These are phyloP conservation scores for Fraxinus pennsylvanica DNA, from an alignment of 257 asterid genomes.

Conservation along the genomic window DNA sequence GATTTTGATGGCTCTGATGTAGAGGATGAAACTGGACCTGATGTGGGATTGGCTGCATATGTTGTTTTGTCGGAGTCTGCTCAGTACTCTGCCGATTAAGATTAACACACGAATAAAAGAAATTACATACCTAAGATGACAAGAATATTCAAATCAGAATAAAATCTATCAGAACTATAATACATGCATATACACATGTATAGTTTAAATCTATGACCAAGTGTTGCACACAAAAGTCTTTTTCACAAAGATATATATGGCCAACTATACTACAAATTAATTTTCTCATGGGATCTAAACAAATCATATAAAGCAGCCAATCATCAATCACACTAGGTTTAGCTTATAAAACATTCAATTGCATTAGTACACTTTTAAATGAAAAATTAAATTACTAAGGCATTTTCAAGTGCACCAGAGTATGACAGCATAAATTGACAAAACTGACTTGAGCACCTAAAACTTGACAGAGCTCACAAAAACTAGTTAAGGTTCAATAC, in stretches of 20 bases:
- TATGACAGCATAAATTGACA: not conserved
- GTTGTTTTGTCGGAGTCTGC: conserved; percentile 67
- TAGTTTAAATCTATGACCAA: conserved; percentile 14
- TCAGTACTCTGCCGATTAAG: conserved; percentile 47
- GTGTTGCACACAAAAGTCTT: not conserved
- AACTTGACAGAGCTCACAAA: not conserved
- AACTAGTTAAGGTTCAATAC: not conserved
- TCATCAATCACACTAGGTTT: not conserved
- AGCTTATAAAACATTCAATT: not conserved
- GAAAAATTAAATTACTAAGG: not conserved
- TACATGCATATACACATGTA: not conserved
- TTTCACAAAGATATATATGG: not conserved
- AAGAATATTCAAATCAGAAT: not conserved
- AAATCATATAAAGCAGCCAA: not conserved
- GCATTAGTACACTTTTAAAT: not conserved
- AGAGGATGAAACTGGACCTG: conserved; percentile 68
- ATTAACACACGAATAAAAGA: conserved; percentile 6
- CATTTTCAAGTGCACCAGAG: not conserved
- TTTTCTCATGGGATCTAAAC: not conserved
- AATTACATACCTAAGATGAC: not conserved
- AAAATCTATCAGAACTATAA: not conserved
- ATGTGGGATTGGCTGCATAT: conserved; percentile 59
- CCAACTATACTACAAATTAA: not conserved
- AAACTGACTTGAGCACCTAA: not conserved
- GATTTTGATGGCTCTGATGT: conserved; percentile 65